Evolutionary conservation across 2,329 filamentous ascomycete genomes (phyloP).

Genomic region (Intubia oerlemansii): DNA sequence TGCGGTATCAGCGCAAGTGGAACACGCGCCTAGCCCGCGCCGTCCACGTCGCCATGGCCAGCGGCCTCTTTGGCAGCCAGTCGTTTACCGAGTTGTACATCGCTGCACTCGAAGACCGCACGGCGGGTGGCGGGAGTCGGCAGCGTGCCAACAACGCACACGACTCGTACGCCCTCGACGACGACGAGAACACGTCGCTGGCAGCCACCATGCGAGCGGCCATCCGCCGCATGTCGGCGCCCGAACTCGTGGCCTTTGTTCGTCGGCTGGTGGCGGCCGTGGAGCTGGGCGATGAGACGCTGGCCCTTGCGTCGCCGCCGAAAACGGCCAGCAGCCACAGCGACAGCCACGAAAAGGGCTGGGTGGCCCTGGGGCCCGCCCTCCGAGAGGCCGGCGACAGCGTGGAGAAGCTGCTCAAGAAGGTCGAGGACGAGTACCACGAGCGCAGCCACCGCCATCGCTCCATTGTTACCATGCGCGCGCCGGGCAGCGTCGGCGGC

Average conservation of each 20-base stretch:
- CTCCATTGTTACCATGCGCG: constrained; percentile 16
- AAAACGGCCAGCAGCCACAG: constrained; percentile 1
- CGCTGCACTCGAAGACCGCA: constrained; percentile 22
- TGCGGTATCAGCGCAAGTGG: constrained; percentile 13
- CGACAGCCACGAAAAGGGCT: neutral
- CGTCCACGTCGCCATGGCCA: constrained; percentile 22
- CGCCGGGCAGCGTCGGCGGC: neutral
- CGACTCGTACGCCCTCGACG: constrained; percentile 18
- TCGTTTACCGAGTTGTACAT: constrained; percentile 38
- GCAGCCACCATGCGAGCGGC: constrained; percentile 22
- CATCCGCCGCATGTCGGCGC: constrained; percentile 37
- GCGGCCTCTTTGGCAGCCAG: constrained; percentile 10
- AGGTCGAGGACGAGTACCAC: constrained; percentile 21
- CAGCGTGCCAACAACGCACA: constrained; percentile 15
- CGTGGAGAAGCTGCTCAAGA: constrained; percentile 23
- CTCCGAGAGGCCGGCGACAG: constrained; percentile 22
- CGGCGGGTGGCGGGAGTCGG: no score
- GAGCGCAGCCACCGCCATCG: no score
- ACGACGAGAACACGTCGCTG: constrained; percentile 22
- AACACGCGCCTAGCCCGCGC: constrained; percentile 23
- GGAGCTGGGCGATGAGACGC: constrained; percentile 15
- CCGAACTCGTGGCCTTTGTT: constrained; percentile 22
- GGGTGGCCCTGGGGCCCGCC: constrained; percentile 10
- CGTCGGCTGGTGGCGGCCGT: constrained; percentile 18
- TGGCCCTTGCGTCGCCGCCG: constrained; percentile 15